Evolutionary conservation across 1,284 basidiomycete genomes (phyloP).

Genomic region (Cystobasidium pallidum): DNA sequence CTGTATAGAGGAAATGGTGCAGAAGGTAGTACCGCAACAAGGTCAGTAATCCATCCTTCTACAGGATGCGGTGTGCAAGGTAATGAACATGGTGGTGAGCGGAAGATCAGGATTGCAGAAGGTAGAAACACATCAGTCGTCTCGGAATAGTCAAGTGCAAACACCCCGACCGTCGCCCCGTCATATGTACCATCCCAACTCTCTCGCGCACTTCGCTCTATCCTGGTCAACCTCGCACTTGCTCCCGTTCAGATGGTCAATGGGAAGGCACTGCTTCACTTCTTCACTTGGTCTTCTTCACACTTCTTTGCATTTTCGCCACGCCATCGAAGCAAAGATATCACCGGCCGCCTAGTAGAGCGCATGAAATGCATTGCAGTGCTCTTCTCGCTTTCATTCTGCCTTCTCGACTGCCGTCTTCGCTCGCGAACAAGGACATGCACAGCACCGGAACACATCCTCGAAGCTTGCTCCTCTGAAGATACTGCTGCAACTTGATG

Average conservation of each 20-base stretch:
- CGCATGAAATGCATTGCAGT: constrained; percentile 6
- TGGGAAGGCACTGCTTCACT: not conserved
- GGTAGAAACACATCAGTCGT: constrained; percentile 1
- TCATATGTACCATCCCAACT: not conserved
- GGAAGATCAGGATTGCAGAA: not conserved
- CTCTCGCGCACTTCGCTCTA: constrained; percentile 23
- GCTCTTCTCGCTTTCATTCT: constrained; percentile 16
- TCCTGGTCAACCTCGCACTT: not conserved
- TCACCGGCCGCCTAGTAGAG: not conserved
- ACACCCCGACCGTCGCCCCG: constrained; percentile 11
- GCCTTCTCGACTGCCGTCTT: constrained; percentile 2
- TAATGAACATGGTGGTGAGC: not conserved
- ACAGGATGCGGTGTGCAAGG: not conserved
- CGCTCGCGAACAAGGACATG: constrained; percentile 10
- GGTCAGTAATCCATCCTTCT: not conserved
- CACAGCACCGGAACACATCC: constrained; percentile 12
- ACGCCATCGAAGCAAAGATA: not conserved
- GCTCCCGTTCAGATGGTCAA: constrained; percentile 3
- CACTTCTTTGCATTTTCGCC: not conserved
- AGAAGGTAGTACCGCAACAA: not conserved
- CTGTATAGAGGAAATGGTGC: not conserved
- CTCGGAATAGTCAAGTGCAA: constrained; percentile 10
- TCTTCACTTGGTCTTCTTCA: not conserved
- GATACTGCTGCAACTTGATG: constrained; percentile 2
- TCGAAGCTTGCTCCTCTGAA: constrained; percentile 2